Percentiles rank a stretch among this genome's conserved stretches.
Conservation (phyloP, 192 early-diverging fungal genomes). For the Backusella macrospora region DNA sequence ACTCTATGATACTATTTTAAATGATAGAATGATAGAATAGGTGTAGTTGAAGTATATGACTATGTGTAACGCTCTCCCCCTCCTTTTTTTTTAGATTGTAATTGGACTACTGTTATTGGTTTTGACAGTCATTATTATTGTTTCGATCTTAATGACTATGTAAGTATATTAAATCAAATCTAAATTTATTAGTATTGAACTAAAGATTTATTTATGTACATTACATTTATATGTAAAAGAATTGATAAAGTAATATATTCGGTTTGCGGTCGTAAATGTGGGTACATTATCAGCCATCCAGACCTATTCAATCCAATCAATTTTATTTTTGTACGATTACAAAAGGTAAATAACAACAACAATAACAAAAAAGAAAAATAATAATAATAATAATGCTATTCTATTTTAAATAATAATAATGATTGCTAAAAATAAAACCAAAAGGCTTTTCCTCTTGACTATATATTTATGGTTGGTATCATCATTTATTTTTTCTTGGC, state of each 20-base stretch:
- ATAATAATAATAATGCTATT: neutral
- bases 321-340: constrained; percentile 48
- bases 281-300: constrained; percentile 51
- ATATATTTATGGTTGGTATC: constrained; percentile 48
- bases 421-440: neutral
- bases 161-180: constrained; percentile 24
- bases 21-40: too few species aligned
- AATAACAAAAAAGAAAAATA: neutral
- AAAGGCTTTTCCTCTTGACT: constrained; percentile 56
- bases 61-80: neutral
- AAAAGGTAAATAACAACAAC: constrained; percentile 37
- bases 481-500: constrained; percentile 54
- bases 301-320: constrained; percentile 57
- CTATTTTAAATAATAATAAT: neutral
- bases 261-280: constrained; percentile 54
- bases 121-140: constrained; percentile 27
- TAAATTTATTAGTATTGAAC: neutral
- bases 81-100: constrained; percentile 14
- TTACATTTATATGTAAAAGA: constrained; percentile 20
- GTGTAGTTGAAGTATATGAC: neutral
- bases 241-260: constrained; percentile 51
- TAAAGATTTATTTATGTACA: neutral
- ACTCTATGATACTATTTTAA: too few species aligned
- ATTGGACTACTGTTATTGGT: constrained; percentile 31
- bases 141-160: constrained; percentile 40